Percentiles rank a stretch among this genome's conserved stretches.
Conservation (phyloP, 2,329 filamentous ascomycete species). For the Colletotrichum agaves region DNA sequence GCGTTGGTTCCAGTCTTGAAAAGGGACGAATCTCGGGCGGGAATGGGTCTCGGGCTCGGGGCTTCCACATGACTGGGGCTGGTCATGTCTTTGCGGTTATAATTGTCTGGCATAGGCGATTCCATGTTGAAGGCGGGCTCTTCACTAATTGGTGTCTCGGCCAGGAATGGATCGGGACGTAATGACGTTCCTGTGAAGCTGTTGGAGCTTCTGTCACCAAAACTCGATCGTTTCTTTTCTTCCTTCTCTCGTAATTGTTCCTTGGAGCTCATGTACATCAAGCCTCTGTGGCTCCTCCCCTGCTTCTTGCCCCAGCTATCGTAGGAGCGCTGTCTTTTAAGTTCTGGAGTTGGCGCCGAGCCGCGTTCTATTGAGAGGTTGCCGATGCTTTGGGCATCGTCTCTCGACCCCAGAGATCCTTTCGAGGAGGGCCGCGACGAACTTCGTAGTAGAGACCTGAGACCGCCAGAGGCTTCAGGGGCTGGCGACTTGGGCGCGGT, state of each 20-base stretch:
- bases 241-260: conserved; percentile 73
- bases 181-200: conserved; percentile 51
- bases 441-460: conserved; percentile 70
- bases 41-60: conserved; percentile 66
- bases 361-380: conserved; percentile 72
- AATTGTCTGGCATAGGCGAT: conserved; percentile 39
- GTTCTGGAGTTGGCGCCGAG: conserved; percentile 51
- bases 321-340: conserved; percentile 64
- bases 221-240: conserved; percentile 67
- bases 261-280: conserved; percentile 80
- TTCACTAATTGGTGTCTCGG: conserved; percentile 66
- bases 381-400: conserved; percentile 71
- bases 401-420: conserved; percentile 64
- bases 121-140: conserved; percentile 54
- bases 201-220: conserved; percentile 52
- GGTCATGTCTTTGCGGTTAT: conserved; percentile 44
- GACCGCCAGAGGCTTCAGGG: conserved; percentile 59
- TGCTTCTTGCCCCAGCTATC: conserved; percentile 73
- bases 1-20: conserved; percentile 64
- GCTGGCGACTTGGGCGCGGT: conserved; percentile 70
- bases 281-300: conserved; percentile 62
- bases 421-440: conserved; percentile 70
- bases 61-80: conserved; percentile 44
- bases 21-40: conserved; percentile 75
- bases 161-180: conserved; percentile 60